Evolutionary conservation across 306 rosid genomes (phyloP).

Genomic region (Rosa lucieae): DNA sequence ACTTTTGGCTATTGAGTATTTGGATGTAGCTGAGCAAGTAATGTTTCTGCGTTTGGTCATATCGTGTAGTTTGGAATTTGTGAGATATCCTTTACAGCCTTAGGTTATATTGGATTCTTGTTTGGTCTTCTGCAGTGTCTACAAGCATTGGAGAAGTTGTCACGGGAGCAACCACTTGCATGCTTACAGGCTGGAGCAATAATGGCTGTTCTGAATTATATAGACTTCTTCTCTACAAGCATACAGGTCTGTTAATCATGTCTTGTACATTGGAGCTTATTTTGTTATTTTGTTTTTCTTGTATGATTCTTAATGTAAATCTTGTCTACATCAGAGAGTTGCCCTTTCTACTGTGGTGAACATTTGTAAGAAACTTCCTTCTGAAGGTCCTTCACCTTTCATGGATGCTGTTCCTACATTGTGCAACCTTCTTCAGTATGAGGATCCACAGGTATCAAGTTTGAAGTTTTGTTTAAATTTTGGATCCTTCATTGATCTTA

Average conservation of each 20-base stretch:
- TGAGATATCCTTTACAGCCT: background rate
- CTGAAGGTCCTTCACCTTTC: slow-evolving; percentile 70
- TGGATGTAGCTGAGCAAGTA: slow-evolving; percentile 98
- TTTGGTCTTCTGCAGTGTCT: slow-evolving; percentile 63
- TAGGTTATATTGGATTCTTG: slow-evolving; percentile 14
- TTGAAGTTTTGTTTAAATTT: slow-evolving; percentile 13
- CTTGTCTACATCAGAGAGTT: slow-evolving; percentile 62
- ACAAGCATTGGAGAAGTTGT: slow-evolving; percentile 97
- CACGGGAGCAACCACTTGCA: slow-evolving; percentile 91
- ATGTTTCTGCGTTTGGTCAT: slow-evolving; percentile 17
- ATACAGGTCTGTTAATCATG: slow-evolving; percentile 53
- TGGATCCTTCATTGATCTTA: slow-evolving; percentile 23
- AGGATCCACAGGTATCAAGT: slow-evolving; percentile 79
- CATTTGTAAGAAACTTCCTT: slow-evolving; percentile 90
- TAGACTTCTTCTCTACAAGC: slow-evolving; percentile 91
- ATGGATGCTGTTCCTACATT: slow-evolving; percentile 94
- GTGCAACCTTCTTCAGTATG: slow-evolving; percentile 91
- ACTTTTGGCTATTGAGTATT: slow-evolving; percentile 72
- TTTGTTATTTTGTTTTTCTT: background rate
- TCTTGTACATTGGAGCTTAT: background rate
- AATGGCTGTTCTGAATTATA: slow-evolving; percentile 82
- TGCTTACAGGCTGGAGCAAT: slow-evolving; percentile 91
- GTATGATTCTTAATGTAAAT: slow-evolving; percentile 13
- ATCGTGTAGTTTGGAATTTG: background rate
- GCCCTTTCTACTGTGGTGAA: slow-evolving; percentile 95